Evolutionary conservation across 31 red algal species (phyloP).

Genomic region (Pterothamnion heteromorphum): DNA sequence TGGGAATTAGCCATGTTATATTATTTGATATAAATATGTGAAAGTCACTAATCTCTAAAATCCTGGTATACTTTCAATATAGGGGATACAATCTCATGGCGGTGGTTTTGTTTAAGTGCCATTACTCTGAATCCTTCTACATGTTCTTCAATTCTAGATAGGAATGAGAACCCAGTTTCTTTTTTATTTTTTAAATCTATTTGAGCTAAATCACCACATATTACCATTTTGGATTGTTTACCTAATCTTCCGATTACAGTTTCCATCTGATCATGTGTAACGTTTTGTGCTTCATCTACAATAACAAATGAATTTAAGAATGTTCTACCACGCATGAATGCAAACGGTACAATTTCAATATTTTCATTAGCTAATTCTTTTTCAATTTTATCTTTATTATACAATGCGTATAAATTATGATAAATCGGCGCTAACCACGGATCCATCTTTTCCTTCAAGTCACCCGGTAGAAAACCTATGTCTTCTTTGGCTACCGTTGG

Average conservation of each 20-base stretch:
- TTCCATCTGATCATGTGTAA: conserved; percentile 45
- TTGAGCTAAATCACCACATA: conserved; percentile 38
- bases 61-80: no score
- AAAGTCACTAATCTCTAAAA: no score
- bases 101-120: no score
- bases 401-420: conserved; percentile 45
- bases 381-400: not conserved
- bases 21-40: no score
- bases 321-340: conserved; percentile 50
- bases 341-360: conserved; percentile 48
- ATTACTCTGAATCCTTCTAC: no score
- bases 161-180: not conserved
- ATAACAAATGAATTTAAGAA: conserved; percentile 29
- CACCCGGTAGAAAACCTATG: conserved; percentile 51
- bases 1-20: no score
- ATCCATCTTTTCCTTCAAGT: conserved; percentile 38
- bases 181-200: conserved; percentile 23
- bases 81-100: no score
- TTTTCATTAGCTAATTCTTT: not conserved
- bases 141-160: no score
- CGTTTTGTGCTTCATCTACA: conserved; percentile 53
- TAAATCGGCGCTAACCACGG: conserved; percentile 51
- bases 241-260: conserved; percentile 38
- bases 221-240: not conserved
- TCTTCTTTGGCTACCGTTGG: conserved; percentile 9